Conservation (phyloP, 441 rosid species). For the Flueggea neowawraea region DNA sequence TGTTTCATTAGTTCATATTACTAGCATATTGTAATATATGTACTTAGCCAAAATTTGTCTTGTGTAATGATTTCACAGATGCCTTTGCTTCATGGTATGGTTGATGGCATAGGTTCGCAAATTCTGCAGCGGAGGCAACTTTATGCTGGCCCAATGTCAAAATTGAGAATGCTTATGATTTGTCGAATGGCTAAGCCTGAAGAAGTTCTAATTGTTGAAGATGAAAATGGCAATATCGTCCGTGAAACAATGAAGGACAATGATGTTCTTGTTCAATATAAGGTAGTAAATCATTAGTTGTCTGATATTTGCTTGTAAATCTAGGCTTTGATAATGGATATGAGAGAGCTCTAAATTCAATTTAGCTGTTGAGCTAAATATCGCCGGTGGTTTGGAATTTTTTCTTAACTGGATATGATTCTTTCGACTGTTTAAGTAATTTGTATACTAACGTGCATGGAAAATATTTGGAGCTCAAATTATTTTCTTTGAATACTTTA, state of each 20-base stretch:
- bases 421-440: no score
- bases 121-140: conserved; percentile 90
- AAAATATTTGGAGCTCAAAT: no score
- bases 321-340: not conserved
- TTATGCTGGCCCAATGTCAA: conserved; percentile 87
- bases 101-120: conserved; percentile 86
- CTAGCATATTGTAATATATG: conserved; percentile 4
- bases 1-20: not conserved
- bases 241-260: conserved; percentile 99
- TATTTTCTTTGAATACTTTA: no score
- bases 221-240: conserved; percentile 99
- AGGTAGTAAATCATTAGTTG: conserved; percentile 44
- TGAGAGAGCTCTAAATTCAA: no score
- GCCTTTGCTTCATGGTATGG: conserved; percentile 77
- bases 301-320: not conserved
- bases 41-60: conserved; percentile 1
- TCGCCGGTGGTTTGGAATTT: no score
- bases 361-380: no score
- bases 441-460: no score
- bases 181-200: conserved; percentile 99
- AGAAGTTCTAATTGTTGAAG: conserved; percentile 99
- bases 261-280: conserved; percentile 99
- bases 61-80: conserved; percentile 32
- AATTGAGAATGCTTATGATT: conserved; percentile 95
- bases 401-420: no score